Conservation (phyloP, 305 asterid species). For the Fraxinus xanthoxyloides region DNA sequence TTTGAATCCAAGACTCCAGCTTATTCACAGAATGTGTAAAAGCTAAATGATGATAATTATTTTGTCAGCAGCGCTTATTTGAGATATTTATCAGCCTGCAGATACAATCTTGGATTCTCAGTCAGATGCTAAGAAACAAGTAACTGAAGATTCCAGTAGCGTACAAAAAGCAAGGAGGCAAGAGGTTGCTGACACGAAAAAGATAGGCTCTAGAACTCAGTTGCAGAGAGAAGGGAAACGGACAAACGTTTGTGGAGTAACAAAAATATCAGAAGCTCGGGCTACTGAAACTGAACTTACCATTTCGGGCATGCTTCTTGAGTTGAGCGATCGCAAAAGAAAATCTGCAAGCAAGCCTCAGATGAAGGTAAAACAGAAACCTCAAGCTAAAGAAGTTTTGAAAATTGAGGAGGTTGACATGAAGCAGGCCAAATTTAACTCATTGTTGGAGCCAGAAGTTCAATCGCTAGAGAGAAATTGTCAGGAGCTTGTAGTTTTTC, state of each 20-base stretch:
- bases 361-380: constrained; percentile 20
- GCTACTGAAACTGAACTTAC: constrained; percentile 18
- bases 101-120: constrained; percentile 23
- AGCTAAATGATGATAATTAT: constrained; percentile 11
- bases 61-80: background rate
- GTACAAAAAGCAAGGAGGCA: constrained; percentile 21
- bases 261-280: constrained; percentile 19
- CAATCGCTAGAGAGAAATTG: constrained; percentile 11
- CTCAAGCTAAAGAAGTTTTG: constrained; percentile 21
- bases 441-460: constrained; percentile 16
- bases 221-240: constrained; percentile 18
- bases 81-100: constrained; percentile 24
- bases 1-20: background rate
- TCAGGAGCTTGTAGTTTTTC: constrained; percentile 9
- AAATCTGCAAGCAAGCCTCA: constrained; percentile 17
- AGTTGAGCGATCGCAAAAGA: constrained; percentile 22
- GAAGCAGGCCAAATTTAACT: constrained; percentile 17
- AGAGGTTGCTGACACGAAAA: constrained; percentile 14
- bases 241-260: constrained; percentile 12
- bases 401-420: constrained; percentile 16
- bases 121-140: constrained; percentile 11
- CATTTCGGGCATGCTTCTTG: constrained; percentile 16
- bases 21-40: background rate
- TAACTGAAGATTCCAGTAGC: constrained; percentile 22
- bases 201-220: constrained; percentile 21